Evolutionary conservation across 1,284 basidiomycete species (phyloP).

Genomic region (Rhodotorula sp.): DNA sequence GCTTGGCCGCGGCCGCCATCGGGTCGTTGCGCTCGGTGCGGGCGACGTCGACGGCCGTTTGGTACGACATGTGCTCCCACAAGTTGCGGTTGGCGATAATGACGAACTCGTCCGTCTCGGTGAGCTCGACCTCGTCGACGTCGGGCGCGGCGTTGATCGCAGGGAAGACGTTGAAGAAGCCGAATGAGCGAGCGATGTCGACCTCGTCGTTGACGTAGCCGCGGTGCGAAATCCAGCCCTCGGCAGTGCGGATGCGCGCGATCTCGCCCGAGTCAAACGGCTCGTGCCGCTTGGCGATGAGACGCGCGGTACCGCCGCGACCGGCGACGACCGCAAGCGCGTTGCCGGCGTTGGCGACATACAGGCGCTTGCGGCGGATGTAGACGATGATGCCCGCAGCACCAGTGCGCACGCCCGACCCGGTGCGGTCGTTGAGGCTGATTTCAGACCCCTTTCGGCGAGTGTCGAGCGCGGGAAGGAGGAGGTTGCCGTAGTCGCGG

Average conservation of each 20-base stretch:
- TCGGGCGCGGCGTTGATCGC: conserved; percentile 88
- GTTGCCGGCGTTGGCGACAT: conserved; percentile 88
- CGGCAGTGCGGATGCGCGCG: conserved; percentile 80
- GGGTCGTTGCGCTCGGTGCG: conserved; percentile 81
- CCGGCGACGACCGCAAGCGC: conserved; percentile 85
- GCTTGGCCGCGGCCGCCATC: conserved; percentile 95
- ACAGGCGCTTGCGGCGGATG: conserved; percentile 75
- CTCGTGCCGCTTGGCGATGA: conserved; percentile 81
- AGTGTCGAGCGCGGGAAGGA: conserved; percentile 60
- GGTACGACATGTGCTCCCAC: conserved; percentile 93
- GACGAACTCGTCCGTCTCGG: conserved; percentile 91
- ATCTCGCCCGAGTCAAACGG: conserved; percentile 87
- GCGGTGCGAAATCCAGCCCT: conserved; percentile 94
- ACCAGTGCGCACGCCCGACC: conserved; percentile 60
- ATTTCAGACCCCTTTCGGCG: conserved; percentile 43
- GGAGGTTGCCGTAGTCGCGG: conserved; percentile 61
- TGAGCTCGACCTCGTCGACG: conserved; percentile 68
- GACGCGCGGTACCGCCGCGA: conserved; percentile 69
- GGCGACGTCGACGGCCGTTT: conserved; percentile 96
- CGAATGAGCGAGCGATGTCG: conserved; percentile 89
- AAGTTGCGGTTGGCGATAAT: conserved; percentile 91
- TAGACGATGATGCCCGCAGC: conserved; percentile 87
- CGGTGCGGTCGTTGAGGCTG: conserved; percentile 39
- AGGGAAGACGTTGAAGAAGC: conserved; percentile 87
- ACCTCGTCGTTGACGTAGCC: conserved; percentile 91